phyloP scores from a whole-genome alignment of 495 filamentous ascomycete genomes.

The Penicillium macrosclerotiorum region DNA sequence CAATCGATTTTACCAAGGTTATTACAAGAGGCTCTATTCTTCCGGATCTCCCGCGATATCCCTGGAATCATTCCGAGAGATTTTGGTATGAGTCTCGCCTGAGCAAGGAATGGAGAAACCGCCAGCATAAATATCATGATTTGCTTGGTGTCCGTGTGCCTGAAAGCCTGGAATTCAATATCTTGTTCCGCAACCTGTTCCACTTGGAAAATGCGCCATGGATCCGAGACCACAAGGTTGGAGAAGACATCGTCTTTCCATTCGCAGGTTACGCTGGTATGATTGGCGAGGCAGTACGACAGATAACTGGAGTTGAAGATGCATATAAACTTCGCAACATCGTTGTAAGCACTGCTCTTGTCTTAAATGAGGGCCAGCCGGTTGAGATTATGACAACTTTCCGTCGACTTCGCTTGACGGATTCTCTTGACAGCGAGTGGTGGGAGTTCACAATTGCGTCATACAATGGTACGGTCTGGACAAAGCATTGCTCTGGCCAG shows the following conservation, averaged over 20 bases:
- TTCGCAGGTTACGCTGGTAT: constrained; percentile 47
- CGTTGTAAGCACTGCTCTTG: too few relatives aligned
- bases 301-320: constrained; percentile 7
- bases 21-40: too few relatives aligned
- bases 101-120: constrained; percentile 43
- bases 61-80: constrained; percentile 43
- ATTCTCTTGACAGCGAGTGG: constrained; percentile 37
- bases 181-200: constrained; percentile 51
- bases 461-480: constrained; percentile 27
- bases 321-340: background rate
- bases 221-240: constrained; percentile 46
- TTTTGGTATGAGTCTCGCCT: constrained; percentile 51
- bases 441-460: constrained; percentile 47
- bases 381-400: constrained; percentile 38
- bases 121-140: constrained; percentile 42
- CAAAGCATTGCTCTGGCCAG: too few relatives aligned
- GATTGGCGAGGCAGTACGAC: constrained; percentile 44
- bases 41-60: constrained; percentile 46
- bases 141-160: constrained; percentile 42
- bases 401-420: constrained; percentile 30
- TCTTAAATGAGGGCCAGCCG: too few relatives aligned
- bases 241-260: constrained; percentile 44
- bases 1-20: too few relatives aligned
- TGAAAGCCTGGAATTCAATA: constrained; percentile 40
- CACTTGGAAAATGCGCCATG: constrained; percentile 42